phyloP scores from a whole-genome alignment of 2,329 filamentous ascomycete genomes.

The Podosphaera xanthii region DNA sequence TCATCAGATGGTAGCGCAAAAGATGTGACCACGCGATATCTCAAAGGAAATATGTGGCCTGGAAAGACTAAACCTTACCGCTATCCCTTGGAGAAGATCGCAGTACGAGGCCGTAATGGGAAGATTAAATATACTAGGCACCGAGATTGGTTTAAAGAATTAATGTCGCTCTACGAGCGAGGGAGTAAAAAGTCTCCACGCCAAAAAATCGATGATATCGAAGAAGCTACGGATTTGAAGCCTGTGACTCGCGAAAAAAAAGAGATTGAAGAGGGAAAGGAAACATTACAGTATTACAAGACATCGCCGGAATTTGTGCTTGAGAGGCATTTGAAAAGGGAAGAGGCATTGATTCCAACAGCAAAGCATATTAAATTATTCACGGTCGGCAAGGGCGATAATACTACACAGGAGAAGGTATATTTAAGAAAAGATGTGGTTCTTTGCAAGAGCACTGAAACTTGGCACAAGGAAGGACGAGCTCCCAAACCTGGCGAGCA shows the following conservation, averaged over 20 bases:
- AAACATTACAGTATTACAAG: constrained; percentile 77
- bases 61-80: constrained; percentile 76
- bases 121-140: constrained; percentile 56
- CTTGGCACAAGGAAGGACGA: constrained; percentile 92
- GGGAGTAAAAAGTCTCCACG: constrained; percentile 25
- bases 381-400: constrained; percentile 46
- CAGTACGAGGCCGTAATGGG: constrained; percentile 53
- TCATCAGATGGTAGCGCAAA: constrained; percentile 73
- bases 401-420: constrained; percentile 57
- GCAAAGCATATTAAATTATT: constrained; percentile 55
- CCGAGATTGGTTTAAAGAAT: constrained; percentile 71
- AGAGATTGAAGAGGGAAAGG: constrained; percentile 47
- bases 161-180: constrained; percentile 50
- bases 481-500: constrained; percentile 45
- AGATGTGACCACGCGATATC: constrained; percentile 79
- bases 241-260: constrained; percentile 52
- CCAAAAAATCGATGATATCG: constrained; percentile 54
- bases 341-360: constrained; percentile 58
- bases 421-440: constrained; percentile 61
- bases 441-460: constrained; percentile 74
- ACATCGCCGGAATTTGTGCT: constrained; percentile 67
- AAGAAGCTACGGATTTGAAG: constrained; percentile 57
- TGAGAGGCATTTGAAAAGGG: constrained; percentile 66
- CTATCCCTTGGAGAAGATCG: constrained; percentile 56
- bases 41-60: constrained; percentile 60